Percentiles rank a stretch among this genome's conserved stretches.
These are phyloP conservation scores for Russula earlei DNA, from an alignment of 768 basidiomycete species.

Conservation along the genomic window DNA sequence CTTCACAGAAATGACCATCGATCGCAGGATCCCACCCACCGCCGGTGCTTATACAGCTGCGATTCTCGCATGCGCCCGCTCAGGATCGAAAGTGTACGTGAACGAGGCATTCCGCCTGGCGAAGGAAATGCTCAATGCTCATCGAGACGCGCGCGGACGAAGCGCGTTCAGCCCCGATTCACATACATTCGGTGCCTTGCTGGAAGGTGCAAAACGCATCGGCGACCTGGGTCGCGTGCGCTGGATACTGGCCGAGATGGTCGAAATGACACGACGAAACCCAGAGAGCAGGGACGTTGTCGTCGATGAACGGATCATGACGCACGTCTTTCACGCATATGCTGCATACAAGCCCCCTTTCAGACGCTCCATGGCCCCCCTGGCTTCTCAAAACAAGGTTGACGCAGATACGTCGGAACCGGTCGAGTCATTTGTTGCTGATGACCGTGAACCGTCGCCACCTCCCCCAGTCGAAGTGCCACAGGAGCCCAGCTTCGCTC, in stretches of 20 bases:
- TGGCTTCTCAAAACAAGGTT: constrained; percentile 26
- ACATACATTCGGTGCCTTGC: constrained; percentile 69
- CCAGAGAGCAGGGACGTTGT: constrained; percentile 24
- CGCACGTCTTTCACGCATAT: constrained; percentile 82
- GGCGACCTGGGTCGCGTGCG: constrained; percentile 77
- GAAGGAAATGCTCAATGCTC: constrained; percentile 75
- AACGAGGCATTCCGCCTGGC: constrained; percentile 79
- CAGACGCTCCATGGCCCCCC: constrained; percentile 38
- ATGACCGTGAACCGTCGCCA: not conserved
- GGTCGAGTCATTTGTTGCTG: not conserved
- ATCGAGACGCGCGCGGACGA: constrained; percentile 55
- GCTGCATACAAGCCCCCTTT: constrained; percentile 71
- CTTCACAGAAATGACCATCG: constrained; percentile 85
- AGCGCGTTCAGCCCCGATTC: constrained; percentile 50
- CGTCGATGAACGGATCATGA: constrained; percentile 63
- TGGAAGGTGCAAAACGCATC: constrained; percentile 81
- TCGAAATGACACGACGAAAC: constrained; percentile 29
- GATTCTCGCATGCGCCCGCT: constrained; percentile 70
- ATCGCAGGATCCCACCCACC: constrained; percentile 53
- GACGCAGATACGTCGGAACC: not conserved
- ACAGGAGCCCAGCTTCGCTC: constrained; percentile 27
- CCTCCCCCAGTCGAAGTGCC: not conserved
- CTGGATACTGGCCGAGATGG: constrained; percentile 88
- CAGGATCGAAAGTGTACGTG: constrained; percentile 53
- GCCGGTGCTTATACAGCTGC: constrained; percentile 68